A percentile compares a stretch with the other conserved stretches of the same genome.
Conservation (phyloP, 805 yeast genomes). For the Saccharomycopsis malanga region DNA sequence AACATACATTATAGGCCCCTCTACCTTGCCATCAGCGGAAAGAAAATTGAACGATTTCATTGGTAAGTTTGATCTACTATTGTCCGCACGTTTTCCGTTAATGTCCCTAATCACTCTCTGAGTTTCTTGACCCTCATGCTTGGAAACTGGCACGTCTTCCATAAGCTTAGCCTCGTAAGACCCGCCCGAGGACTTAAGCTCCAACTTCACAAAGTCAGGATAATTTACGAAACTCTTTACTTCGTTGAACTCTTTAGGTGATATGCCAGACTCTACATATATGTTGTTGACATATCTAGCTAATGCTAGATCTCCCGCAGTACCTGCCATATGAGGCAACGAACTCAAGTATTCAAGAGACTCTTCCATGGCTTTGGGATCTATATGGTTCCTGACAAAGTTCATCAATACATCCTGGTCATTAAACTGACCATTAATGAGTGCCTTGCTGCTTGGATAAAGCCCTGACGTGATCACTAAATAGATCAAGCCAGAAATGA, state of each 20-base stretch:
- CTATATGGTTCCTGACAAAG: slow-evolving; percentile 46
- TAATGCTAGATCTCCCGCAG: slow-evolving; percentile 73
- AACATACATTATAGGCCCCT: slow-evolving; percentile 52
- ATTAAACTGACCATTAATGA: slow-evolving; percentile 52
- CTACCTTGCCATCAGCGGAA: slow-evolving; percentile 49
- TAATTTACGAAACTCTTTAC: slow-evolving; percentile 57
- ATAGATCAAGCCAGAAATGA: slow-evolving; percentile 54
- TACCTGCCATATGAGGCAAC: slow-evolving; percentile 84
- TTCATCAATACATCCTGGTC: slow-evolving; percentile 47
- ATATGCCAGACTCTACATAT: slow-evolving; percentile 52
- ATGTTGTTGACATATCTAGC: slow-evolving; percentile 58
- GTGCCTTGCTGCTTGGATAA: slow-evolving; percentile 37
- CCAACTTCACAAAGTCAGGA: slow-evolving; percentile 39
- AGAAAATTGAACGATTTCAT: slow-evolving; percentile 60
- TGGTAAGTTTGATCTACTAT: slow-evolving; percentile 28
- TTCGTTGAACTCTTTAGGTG: slow-evolving; percentile 41
- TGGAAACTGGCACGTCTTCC: slow-evolving; percentile 24
- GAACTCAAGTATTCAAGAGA: slow-evolving; percentile 66
- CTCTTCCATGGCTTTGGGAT: slow-evolving; percentile 50
- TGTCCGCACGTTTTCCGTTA: slow-evolving; percentile 24
- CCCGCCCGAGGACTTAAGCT: slow-evolving; percentile 28
- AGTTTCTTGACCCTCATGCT: neutral
- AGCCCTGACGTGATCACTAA: slow-evolving; percentile 51
- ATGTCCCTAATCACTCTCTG: slow-evolving; percentile 21
- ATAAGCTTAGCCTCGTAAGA: slow-evolving; percentile 33